phyloP scores from a whole-genome alignment of 805 yeast genomes.

The Ogataea ganodermae region DNA sequence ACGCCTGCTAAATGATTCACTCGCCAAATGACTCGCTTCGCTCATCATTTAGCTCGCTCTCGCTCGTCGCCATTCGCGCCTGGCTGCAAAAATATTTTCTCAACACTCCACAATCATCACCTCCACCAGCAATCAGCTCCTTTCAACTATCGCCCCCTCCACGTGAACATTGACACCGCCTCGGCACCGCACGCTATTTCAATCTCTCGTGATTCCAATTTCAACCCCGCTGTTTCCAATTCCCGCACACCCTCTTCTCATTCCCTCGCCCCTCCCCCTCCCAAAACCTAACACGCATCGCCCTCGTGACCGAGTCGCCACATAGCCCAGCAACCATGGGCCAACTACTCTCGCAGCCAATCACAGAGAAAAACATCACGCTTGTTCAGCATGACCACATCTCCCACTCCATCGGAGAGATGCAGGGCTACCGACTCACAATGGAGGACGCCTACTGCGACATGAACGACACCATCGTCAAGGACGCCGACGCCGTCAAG shows the following conservation, averaged over 20 bases:
- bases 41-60: no score
- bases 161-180: no score
- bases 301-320: neutral
- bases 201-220: no score
- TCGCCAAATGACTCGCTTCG: neutral
- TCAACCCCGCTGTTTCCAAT: no score
- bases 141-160: no score
- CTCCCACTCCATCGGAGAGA: constrained; percentile 66
- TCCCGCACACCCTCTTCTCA: no score
- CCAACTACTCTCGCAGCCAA: constrained; percentile 71
- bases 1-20: no score
- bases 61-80: neutral
- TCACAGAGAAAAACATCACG: constrained; percentile 64
- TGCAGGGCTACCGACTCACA: constrained; percentile 75
- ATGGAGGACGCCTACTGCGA: constrained; percentile 78
- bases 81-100: neutral
- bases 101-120: neutral
- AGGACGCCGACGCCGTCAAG: constrained; percentile 1
- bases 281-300: neutral
- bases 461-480: constrained; percentile 34
- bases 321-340: constrained; percentile 56
- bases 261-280: neutral
- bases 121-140: neutral
- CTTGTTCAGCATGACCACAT: constrained; percentile 45
- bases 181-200: no score